Base-by-base conservation (phyloP, 1,284 basidiomycete species). In the Ganoderma boninense region DNA sequence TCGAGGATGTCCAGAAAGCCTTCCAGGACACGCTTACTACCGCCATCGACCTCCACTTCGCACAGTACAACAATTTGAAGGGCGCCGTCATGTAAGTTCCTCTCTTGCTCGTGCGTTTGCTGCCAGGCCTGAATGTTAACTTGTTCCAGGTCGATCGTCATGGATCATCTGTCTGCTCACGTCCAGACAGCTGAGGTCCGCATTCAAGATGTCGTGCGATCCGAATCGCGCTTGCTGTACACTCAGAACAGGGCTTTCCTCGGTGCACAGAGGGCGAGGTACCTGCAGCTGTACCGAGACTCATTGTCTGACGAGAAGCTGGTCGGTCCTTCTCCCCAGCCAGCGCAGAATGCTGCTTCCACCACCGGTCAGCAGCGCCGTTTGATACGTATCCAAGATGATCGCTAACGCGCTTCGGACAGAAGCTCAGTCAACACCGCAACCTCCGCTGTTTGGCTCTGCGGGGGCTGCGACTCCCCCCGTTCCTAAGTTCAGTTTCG, bases 1-100 rank as follows among this genome's bases (percentile, higher is more conserved):
- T 87, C 71, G 71, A 80, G 3, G 75, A 77, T n/a, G 79, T 86
- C 8, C 78, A 75, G 69, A 64, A 69, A 18, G 74, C 74, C 0
- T 78, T 83, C 4, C 70, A 77, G 1, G 62, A 74, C 13, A 64
- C 74, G n/a, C 64, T 82, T 0, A 52, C 74, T 32, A 20, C 69
- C 2, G 72, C 81, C 0, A 66, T 79, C 20, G 67, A 73, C 16
- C 59, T 42, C 6, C 78, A 82, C 65, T 84, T 84, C 64, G 74
- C 73, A 1, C 73, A 70, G 13, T 84, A 81, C 59, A 74, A 54
- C 29, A 49, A 72, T 29, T 74, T 83, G 2, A 69, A 79, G 10
- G 59, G 73, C 3, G 66, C 75, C 32, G 73, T 84, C 7, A 73
- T 67, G 82, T 83, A 2, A 32, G 70, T 65, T 4, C 26, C 26